Percentiles rank a stretch among this genome's conserved stretches.
Conservation (phyloP, 75 land plant genomes). For the Ceratopteris richardii region DNA sequence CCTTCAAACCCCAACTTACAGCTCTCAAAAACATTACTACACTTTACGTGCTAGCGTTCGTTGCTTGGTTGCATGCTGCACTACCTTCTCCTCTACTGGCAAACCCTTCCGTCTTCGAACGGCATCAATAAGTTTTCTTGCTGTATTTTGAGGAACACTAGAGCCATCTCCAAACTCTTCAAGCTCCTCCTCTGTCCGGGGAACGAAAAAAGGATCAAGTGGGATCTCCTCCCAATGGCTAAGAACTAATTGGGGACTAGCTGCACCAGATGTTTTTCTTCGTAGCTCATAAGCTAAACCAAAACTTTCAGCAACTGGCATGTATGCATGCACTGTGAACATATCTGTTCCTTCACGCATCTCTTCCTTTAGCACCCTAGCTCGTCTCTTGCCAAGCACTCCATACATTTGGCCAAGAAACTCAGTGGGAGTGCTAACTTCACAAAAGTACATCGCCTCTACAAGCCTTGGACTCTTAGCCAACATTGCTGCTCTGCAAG, state of each 20-base stretch:
- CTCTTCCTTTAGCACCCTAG: slow-evolving; percentile 72
- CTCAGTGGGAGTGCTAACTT: slow-evolving; percentile 72
- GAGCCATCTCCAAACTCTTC: slow-evolving; percentile 97
- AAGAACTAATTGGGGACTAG: slow-evolving; percentile 72
- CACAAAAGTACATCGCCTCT: slow-evolving; percentile 89
- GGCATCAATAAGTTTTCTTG: slow-evolving; percentile 77
- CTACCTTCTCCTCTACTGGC: slow-evolving; percentile 89
- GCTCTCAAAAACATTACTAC: too few relatives aligned
- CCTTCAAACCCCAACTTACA: too few relatives aligned
- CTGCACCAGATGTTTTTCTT: slow-evolving; percentile 71
- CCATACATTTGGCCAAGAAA: slow-evolving; percentile 70
- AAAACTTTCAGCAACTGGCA: slow-evolving; percentile 89
- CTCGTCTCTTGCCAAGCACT: slow-evolving; percentile 66
- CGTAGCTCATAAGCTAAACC: slow-evolving; percentile 88
- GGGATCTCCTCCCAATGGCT: slow-evolving; percentile 81
- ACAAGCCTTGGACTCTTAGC: slow-evolving; percentile 69
- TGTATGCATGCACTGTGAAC: slow-evolving; percentile 88
- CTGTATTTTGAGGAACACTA: slow-evolving; percentile 70
- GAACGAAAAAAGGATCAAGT: slow-evolving; percentile 93
- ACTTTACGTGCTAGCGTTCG: slow-evolving; percentile 82
- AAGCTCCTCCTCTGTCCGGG: slow-evolving; percentile 85
- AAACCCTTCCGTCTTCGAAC: slow-evolving; percentile 84
- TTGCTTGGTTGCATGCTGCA: slow-evolving; percentile 89
- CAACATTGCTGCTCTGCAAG: slow-evolving; percentile 73
- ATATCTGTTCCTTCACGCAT: slow-evolving; percentile 85